Base-by-base conservation (phyloP, 257 asterid species). In the Plantago elongata region DNA sequence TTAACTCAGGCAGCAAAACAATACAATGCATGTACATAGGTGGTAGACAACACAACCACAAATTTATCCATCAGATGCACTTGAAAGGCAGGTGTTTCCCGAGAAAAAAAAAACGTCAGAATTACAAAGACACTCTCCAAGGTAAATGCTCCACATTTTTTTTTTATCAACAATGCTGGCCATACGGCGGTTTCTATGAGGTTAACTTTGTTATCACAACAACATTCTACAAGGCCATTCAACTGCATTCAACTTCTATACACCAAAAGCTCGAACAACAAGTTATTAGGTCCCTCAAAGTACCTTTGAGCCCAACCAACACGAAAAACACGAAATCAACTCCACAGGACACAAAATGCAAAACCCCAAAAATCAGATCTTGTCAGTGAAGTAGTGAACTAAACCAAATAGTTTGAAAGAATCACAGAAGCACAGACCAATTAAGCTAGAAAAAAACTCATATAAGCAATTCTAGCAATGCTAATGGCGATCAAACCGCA, bases 301-400 rank as follows among this genome's bases (percentile, higher is more conserved):
- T 16, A 58, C 43, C 47, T 27, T 38, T 45, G 42, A 49, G 10
- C 37, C 62, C 34, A 61, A 43, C 51, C 57, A 13, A 5, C 17
- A 15, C 30, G 12, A 13, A 47, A 64, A 40, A 55, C 5, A 22
- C 17, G 8, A 62, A 52, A 56, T 47, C 9, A 51, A 40, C 54
- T 13, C 62, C 22, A 51, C n/a, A 43, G 13, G 16, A 34, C n/a
- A 46, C 57, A 59, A 64, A 51, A 68, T 71, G 71, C 74, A 67
- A 80, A 59, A 60, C 61, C 71, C 72, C 69, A 50, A 8, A 71
- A 62, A 70, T 57, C 70, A 71, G 84, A 82, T 80, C 88, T 68
- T 75, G 54, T 40, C 45, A 22, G 59, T 67, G 56, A 74, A 62
- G 58, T 54, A 22, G 59, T 67, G 56, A 74, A 62, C 61, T 54